Conservation (phyloP, 768 basidiomycete species). For the Vararia minispora region DNA sequence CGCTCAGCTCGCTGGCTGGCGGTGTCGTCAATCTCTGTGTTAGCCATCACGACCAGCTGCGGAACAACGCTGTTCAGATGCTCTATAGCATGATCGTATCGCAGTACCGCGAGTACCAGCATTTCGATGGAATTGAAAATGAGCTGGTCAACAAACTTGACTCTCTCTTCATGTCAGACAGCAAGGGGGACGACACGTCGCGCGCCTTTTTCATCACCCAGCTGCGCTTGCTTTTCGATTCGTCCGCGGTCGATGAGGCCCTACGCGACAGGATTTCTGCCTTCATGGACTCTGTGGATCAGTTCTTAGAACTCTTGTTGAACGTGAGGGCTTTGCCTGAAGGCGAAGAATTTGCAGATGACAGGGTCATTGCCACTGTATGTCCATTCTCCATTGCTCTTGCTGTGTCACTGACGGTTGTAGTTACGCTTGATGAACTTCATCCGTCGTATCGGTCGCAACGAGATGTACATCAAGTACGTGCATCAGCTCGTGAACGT, state of each 20-base stretch:
- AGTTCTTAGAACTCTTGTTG: slow-evolving; percentile 84
- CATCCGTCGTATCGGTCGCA: slow-evolving; percentile 81
- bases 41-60: slow-evolving; percentile 87
- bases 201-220: slow-evolving; percentile 90
- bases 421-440: slow-evolving; percentile 89
- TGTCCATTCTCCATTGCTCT: slow-evolving; percentile 1
- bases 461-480: slow-evolving; percentile 94
- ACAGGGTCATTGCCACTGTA: slow-evolving; percentile 87
- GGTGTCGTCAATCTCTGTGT: slow-evolving; percentile 87
- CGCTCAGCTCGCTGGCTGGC: slow-evolving; percentile 75
- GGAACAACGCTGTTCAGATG: slow-evolving; percentile 85
- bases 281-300: slow-evolving; percentile 85
- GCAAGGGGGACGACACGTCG: slow-evolving; percentile 83
- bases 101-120: slow-evolving; percentile 74
- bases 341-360: slow-evolving; percentile 89
- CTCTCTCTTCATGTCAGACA: slow-evolving; percentile 86
- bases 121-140: slow-evolving; percentile 85
- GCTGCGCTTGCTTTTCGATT: slow-evolving; percentile 81
- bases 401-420: background rate
- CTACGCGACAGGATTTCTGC: slow-evolving; percentile 66
- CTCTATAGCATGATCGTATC: slow-evolving; percentile 94
- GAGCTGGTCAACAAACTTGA: slow-evolving; percentile 89
- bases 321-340: slow-evolving; percentile 84
- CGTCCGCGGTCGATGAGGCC: slow-evolving; percentile 67
- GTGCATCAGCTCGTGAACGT: slow-evolving; percentile 92